Conservation (phyloP, 108 stramenopile species). For the Skeletonema costatum region DNA sequence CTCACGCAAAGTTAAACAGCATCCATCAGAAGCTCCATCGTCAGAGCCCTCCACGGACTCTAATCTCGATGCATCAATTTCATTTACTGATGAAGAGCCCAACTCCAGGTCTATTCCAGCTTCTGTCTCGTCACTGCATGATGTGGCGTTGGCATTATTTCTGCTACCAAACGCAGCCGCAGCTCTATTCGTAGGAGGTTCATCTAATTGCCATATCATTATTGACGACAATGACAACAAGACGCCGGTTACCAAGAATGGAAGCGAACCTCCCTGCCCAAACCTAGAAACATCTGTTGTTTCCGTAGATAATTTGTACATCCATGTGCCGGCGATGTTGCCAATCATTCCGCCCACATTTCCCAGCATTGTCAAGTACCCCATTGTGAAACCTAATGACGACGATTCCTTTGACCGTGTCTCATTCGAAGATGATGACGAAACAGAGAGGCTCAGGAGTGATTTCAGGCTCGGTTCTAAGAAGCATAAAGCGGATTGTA, state of each 20-base stretch:
- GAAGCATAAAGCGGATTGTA: constrained; percentile 25
- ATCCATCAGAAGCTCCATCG: constrained; percentile 6
- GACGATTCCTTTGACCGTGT: constrained; percentile 6
- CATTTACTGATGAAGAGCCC: background rate
- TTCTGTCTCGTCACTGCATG: background rate
- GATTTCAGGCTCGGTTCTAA: constrained; percentile 36
- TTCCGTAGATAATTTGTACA: constrained; percentile 32
- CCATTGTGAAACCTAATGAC: constrained; percentile 21
- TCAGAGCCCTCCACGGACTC: constrained; percentile 16
- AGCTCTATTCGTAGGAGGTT: background rate
- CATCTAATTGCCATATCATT: constrained; percentile 32
- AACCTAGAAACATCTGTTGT: background rate
- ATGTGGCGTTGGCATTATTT: background rate
- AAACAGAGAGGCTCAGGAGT: constrained; percentile 11
- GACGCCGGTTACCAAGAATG: constrained; percentile 15
- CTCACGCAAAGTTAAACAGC: constrained; percentile 28
- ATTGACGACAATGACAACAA: constrained; percentile 11
- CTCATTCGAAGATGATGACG: background rate
- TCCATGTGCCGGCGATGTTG: constrained; percentile 25
- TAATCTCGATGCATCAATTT: background rate
- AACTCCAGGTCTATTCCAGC: background rate
- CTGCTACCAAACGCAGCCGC: background rate
- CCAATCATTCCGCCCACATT: constrained; percentile 35
- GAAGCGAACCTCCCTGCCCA: constrained; percentile 21
- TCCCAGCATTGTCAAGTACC: constrained; percentile 18